Evolutionary conservation across 805 yeast species (phyloP).

Genomic region (Tetrapisispora taiwanensis): DNA sequence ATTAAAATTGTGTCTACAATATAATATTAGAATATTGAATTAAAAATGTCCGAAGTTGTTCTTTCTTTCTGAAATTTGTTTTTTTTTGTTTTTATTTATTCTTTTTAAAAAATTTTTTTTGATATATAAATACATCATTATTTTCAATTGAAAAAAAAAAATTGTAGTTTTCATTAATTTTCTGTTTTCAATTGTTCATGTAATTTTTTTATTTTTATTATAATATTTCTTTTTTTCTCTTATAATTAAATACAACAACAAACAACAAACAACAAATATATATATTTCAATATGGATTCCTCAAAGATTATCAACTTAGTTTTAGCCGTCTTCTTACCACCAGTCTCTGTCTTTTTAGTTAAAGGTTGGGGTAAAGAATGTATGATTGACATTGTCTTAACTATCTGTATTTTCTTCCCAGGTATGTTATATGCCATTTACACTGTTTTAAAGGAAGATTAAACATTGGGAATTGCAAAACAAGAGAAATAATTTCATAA

Average conservation of each 20-base stretch:
- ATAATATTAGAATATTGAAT: no score
- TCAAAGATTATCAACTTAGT: slow-evolving; percentile 3
- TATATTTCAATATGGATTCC: not conserved
- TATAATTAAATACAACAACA: no score
- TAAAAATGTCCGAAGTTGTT: no score
- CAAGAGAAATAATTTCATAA: no score
- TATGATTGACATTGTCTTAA: slow-evolving; percentile 49
- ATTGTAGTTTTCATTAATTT: no score
- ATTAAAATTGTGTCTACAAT: no score
- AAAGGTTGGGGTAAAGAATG: slow-evolving; percentile 54
- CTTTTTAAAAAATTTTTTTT: not conserved
- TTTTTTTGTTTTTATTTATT: no score
- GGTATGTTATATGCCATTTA: slow-evolving; percentile 67
- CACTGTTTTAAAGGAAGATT: slow-evolving; percentile 31
- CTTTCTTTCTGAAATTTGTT: no score
- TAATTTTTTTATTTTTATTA: no score
- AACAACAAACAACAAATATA: not conserved
- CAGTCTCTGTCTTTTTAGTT: slow-evolving; percentile 62
- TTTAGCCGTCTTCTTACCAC: slow-evolving; percentile 55
- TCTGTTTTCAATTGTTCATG: no score
- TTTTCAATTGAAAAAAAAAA: not conserved
- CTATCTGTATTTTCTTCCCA: slow-evolving; percentile 47
- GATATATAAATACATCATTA: not conserved
- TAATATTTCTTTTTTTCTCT: no score
- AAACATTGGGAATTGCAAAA: not conserved